phyloP scores from a whole-genome alignment of 106 monocot species.

The Chionographis japonica region DNA sequence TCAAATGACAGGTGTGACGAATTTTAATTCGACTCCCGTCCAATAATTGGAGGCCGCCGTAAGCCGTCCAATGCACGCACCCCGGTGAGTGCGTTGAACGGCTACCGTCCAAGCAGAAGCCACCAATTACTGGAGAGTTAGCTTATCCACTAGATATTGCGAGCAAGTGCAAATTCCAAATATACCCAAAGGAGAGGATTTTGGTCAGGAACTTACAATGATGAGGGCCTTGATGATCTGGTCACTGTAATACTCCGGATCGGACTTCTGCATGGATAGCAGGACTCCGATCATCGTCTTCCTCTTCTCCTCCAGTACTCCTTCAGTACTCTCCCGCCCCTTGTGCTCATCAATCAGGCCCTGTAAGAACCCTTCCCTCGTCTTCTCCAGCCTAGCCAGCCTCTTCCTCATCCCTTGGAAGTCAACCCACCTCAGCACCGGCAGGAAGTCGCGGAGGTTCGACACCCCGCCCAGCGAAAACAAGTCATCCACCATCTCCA shows the following conservation, averaged over 20 bases:
- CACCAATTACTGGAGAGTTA: too few species aligned
- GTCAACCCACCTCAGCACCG: conserved; percentile 15
- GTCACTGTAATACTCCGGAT: conserved; percentile 26
- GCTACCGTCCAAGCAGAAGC: too few species aligned
- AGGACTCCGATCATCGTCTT: conserved; percentile 20
- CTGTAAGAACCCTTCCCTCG: conserved; percentile 24
- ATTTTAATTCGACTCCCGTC: too few species aligned
- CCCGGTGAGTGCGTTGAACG: too few species aligned
- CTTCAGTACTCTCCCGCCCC: conserved; percentile 4
- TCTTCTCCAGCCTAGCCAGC: not conserved
- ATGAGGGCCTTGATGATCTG: conserved; percentile 18
- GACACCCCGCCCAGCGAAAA: not conserved
- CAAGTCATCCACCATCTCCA: conserved; percentile 17
- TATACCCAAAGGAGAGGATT: too few species aligned
- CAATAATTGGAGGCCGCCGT: too few species aligned
- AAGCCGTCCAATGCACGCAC: too few species aligned
- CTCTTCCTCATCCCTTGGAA: conserved; percentile 15
- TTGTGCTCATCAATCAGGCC: conserved; percentile 23
- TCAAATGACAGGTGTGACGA: too few species aligned
- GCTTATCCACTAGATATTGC: too few species aligned
- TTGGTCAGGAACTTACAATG: conserved; percentile 2
- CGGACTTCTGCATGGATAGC: conserved; percentile 19
- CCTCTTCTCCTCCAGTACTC: not conserved
- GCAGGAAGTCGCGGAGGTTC: conserved; percentile 31
- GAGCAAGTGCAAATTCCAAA: too few species aligned